phyloP scores from a whole-genome alignment of 106 monocot genomes.

The Posidonia australis region DNA sequence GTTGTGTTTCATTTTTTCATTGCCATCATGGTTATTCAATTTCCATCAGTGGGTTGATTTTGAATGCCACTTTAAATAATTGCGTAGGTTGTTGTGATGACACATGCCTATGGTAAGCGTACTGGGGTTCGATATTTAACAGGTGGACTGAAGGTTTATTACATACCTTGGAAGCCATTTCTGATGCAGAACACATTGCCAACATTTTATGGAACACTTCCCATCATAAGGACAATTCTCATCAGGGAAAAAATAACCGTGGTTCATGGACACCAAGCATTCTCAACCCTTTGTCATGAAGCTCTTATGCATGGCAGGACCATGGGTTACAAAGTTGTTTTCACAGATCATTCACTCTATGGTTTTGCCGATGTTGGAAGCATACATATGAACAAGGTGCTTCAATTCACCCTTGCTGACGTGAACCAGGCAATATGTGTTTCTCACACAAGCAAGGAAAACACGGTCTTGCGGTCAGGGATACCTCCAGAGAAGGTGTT shows the following conservation, averaged over 20 bases:
- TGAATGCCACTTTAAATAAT: too few species aligned
- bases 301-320: constrained; percentile 88
- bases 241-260: constrained; percentile 80
- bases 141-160: constrained; percentile 78
- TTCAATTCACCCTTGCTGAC: constrained; percentile 91
- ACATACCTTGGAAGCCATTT: constrained; percentile 87
- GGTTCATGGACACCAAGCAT: constrained; percentile 96
- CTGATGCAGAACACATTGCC: constrained; percentile 90
- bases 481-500: constrained; percentile 77
- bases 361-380: constrained; percentile 91
- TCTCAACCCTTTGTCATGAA: constrained; percentile 96
- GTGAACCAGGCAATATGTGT: constrained; percentile 91
- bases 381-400: constrained; percentile 97
- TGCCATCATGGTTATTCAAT: not conserved
- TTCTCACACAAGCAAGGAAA: constrained; percentile 95
- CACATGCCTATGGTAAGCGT: constrained; percentile 90
- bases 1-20: not conserved
- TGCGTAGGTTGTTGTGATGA: constrained; percentile 71
- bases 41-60: not conserved
- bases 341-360: constrained; percentile 96
- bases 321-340: constrained; percentile 81
- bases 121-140: constrained; percentile 89
- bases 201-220: constrained; percentile 70
- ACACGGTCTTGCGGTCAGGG: constrained; percentile 86
- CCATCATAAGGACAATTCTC: constrained; percentile 73